Evolutionary conservation across 164 flowering plant species (phyloP), one percentile per base, ranked within the genome.

Genomic region (Warburgia ugandensis): DNA sequence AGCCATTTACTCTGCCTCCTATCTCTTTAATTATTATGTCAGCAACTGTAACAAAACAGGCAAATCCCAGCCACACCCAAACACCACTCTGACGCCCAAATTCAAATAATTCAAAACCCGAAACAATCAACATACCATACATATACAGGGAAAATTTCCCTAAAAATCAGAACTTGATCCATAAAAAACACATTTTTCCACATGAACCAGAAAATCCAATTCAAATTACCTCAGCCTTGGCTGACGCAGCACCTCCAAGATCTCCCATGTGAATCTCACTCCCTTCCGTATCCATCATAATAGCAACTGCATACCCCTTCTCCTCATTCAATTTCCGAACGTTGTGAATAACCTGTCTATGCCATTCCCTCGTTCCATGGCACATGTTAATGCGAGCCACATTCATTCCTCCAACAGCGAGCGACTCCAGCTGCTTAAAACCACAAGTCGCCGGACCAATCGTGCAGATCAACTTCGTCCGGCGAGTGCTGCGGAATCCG

Each of bases 261-360:
- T 90, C 97, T 3, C 97, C 95, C 97, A 90, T 90, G 50, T 84
- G 97, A 69, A 90, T 84, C 77, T 90, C 95, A 46, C 95, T 86
- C 35, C 97, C 97, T 56, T 90, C 97, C 4, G 97, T 90, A 50
- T 90, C 97, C 97, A 90, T 90, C 95, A 90, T 90, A 41, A 90
- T 73, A 0, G 97, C 97, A 5, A 90, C 94, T 3, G 97, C 97
- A 35, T 39, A 90, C 2, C 97, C 97, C 48, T 90, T 86, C 73
- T 80, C 97, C 26, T 77, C 91, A 48, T 90, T 90, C 62, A 86
- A 62, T 63, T 71, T 65, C 64, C 97, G 55, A 27, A 90, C 94
- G 0, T 75, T 61, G 50, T 77, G 67, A 38, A 90, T 86, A 25
- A 90, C 94, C 0, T 39, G 17, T 5, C 66, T 63, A 60, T 90